Conservation (phyloP, 768 basidiomycete genomes). For the Solioccasus polychromus region DNA sequence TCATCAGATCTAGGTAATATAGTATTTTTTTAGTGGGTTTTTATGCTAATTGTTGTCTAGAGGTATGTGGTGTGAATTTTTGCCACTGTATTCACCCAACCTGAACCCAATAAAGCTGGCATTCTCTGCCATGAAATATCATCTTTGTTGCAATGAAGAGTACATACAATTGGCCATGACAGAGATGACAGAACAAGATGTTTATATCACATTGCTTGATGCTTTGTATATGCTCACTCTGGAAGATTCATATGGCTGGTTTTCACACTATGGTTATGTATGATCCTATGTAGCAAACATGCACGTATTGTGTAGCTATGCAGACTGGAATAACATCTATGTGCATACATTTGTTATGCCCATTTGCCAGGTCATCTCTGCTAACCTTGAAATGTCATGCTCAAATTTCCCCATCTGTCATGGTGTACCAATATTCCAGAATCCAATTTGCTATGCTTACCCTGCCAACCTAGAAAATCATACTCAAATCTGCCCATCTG, state of each 20-base stretch:
- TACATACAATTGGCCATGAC: not conserved
- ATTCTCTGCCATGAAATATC: not conserved
- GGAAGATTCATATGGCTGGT: not conserved
- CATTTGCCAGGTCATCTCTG: no score
- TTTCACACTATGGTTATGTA: not conserved
- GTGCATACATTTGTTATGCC: no score
- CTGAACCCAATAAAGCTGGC: not conserved
- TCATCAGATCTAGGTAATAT: not conserved
- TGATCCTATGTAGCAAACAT: no score
- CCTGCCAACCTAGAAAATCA: no score
- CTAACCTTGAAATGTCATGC: no score
- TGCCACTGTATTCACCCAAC: not conserved
- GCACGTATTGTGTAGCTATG: no score
- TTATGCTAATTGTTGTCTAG: not conserved
- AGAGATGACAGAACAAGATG: not conserved
- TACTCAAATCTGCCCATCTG: no score
- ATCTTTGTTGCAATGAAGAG: not conserved
- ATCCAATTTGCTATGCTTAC: no score
- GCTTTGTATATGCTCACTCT: not conserved
- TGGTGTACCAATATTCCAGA: no score
- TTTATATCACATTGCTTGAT: not conserved
- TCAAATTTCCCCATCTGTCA: no score
- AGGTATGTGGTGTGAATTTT: not conserved
- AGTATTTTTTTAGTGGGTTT: no score
- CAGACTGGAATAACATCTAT: no score